These are phyloP conservation scores for Westerdykella sp. DNA, from an alignment of 2,329 filamentous ascomycete species.

Conservation along the genomic window DNA sequence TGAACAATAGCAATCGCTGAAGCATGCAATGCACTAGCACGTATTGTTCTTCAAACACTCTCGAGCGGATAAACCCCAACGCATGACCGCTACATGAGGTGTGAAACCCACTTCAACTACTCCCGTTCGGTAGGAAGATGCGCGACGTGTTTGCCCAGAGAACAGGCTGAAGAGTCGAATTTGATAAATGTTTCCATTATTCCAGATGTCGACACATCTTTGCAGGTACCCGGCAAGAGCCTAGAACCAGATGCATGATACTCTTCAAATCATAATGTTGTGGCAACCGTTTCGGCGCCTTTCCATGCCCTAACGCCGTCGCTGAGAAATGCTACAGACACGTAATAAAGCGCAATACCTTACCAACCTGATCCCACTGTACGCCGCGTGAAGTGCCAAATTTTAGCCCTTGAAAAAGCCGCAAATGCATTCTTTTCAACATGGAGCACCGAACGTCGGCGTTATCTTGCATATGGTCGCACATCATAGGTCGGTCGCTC, in stretches of 20 bases:
- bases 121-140: no score
- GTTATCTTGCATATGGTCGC: slow-evolving; percentile 9
- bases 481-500: slow-evolving; percentile 34
- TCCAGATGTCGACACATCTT: neutral
- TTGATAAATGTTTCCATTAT: neutral
- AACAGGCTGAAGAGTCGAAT: neutral
- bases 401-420: slow-evolving; percentile 2
- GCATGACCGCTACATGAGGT: no score
- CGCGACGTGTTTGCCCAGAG: neutral
- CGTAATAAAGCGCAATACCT: slow-evolving; percentile 1
- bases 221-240: no score
- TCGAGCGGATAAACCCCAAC: no score
- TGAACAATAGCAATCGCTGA: slow-evolving; percentile 1
- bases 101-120: no score
- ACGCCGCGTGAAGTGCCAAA: neutral
- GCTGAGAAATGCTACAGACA: slow-evolving; percentile 18
- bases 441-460: neutral
- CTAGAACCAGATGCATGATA: no score
- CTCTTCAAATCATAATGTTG: no score
- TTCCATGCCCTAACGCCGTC: slow-evolving; percentile 12
- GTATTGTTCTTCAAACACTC: neutral
- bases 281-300: neutral
- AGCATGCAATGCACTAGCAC: neutral
- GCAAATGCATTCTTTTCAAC: neutral
- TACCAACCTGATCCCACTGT: neutral